Evolutionary conservation across 2,329 filamentous ascomycete genomes (phyloP).

Genomic region (Thyridium curvatum): DNA sequence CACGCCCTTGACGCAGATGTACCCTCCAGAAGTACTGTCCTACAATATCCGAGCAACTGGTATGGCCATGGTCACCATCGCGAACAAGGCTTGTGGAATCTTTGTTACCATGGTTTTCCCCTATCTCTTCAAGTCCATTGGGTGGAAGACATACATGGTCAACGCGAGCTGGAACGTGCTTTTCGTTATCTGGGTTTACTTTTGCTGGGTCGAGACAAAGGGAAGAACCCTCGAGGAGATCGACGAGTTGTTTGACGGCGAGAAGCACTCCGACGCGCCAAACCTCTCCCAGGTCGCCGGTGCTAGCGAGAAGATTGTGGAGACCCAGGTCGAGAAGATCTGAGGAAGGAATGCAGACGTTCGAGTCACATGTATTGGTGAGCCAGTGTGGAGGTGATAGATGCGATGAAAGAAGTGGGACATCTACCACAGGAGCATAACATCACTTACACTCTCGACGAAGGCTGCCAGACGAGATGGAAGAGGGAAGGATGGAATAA

Average conservation of each 20-base stretch:
- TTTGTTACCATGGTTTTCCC: background rate
- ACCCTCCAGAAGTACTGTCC: slow-evolving; percentile 11
- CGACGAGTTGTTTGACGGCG: slow-evolving; percentile 24
- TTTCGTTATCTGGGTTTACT: slow-evolving; percentile 4
- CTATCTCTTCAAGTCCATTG: slow-evolving; percentile 18
- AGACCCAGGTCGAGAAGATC: background rate
- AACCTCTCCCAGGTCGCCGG: slow-evolving; percentile 16
- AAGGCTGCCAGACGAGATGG: too few relatives aligned
- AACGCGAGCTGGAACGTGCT: slow-evolving; percentile 30
- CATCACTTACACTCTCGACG: too few relatives aligned
- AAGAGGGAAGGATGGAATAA: too few relatives aligned
- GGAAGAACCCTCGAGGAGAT: slow-evolving; percentile 30
- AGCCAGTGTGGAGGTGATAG: too few relatives aligned
- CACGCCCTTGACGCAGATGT: slow-evolving; percentile 3
- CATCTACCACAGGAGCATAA: too few relatives aligned
- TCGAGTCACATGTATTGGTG: too few relatives aligned
- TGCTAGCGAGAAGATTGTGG: slow-evolving; percentile 13
- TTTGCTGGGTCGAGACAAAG: slow-evolving; percentile 30
- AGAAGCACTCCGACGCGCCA: slow-evolving; percentile 21
- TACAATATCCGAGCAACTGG: slow-evolving; percentile 39
- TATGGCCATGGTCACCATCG: slow-evolving; percentile 27
- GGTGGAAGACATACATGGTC: slow-evolving; percentile 41
- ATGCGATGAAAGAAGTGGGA: too few relatives aligned
- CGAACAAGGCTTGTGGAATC: slow-evolving; percentile 22
- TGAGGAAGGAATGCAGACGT: too few relatives aligned